A percentile compares a stretch with the other conserved stretches of the same genome.
Evolutionary conservation across 106 monocot species (phyloP).

Genomic region (Dendrobium catenatum): DNA sequence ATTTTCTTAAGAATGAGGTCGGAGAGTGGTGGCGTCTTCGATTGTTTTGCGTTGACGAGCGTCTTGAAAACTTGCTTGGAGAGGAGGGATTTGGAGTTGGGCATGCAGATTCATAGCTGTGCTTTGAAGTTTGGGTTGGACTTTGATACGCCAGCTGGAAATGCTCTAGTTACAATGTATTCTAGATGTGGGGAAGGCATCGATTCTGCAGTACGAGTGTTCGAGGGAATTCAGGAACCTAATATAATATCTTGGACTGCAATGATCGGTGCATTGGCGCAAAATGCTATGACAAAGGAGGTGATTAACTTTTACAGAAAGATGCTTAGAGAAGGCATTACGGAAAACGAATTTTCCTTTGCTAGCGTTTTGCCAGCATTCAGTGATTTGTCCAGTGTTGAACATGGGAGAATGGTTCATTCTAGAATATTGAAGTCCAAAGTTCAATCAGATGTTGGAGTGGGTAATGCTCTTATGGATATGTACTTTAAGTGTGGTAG

Average conservation of each 20-base stretch:
- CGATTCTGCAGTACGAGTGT: slow-evolving; percentile 22
- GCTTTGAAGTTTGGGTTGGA: slow-evolving; percentile 40
- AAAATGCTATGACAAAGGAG: slow-evolving; percentile 27
- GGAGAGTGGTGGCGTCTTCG: slow-evolving; percentile 17
- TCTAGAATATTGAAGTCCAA: slow-evolving; percentile 35
- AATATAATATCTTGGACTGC: slow-evolving; percentile 75
- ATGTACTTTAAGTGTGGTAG: slow-evolving; percentile 85
- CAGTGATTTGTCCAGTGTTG: slow-evolving; percentile 24
- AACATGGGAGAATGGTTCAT: slow-evolving; percentile 51
- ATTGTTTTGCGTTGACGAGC: slow-evolving; percentile 60
- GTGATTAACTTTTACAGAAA: slow-evolving; percentile 34
- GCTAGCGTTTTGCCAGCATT: slow-evolving; percentile 44
- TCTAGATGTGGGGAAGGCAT: slow-evolving; percentile 38
- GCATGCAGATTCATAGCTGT: slow-evolving; percentile 55
- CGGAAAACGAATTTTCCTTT: slow-evolving; percentile 62
- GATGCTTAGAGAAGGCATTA: slow-evolving; percentile 33
- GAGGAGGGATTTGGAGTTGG: slow-evolving; percentile 29
- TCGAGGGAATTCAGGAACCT: slow-evolving; percentile 32
- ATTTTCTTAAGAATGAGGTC: slow-evolving; percentile 44
- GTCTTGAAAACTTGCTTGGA: slow-evolving; percentile 56
- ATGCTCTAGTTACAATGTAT: slow-evolving; percentile 74
- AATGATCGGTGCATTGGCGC: slow-evolving; percentile 37
- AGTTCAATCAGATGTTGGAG: slow-evolving; percentile 27
- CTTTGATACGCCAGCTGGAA: slow-evolving; percentile 33
- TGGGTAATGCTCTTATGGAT: slow-evolving; percentile 65